Evolutionary conservation across 179 eudicot species (phyloP), one percentile per base, ranked within the genome.

Genomic region (Beta corolliflora): DNA sequence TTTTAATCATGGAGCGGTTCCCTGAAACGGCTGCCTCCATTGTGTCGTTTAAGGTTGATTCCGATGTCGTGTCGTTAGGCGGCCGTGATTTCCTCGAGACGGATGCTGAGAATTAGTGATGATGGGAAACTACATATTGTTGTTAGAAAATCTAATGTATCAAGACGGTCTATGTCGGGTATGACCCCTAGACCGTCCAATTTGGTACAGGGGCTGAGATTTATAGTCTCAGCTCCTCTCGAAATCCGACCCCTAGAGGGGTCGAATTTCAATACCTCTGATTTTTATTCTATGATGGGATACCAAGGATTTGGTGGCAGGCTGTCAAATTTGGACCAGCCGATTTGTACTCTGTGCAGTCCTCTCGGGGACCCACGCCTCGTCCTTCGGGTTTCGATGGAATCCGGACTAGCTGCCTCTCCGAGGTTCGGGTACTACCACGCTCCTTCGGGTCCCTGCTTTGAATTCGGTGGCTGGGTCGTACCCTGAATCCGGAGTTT

Each of bases 191-290:
- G 97, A 64, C 94, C 97, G 13, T 91, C 94, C 0, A 92, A 95
- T 64, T 82, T 95, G 16, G n/a, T n/a, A 91, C 99, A 3, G 99
- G 99, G 19, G 99, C 97, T 0, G 98, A 95, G 86, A 95, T 95
- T 61, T 95, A 95, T 80, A 93, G 98, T 25, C 31, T 95, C 23
- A 92, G 95, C 78, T 95, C 99, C 1, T 94, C 97, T 0, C 74
- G 97, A 56, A 93, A 93, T 59, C 98, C 92, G 2, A 95, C 99
- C 0, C 99, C 99, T 0, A 81, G 99, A 15, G n/a, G 93, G 93
- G 0, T 93, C 98, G 0, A 95, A 93, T 83, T 95, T 95, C 31
- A 95, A 93, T 71, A 91, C 90, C 60, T 71, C 90, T 0, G 99
- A 95, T 80, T 93, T 95, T 50, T 95, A 95, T 80, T 88, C 93